These are phyloP conservation scores for Phytophthora constricta DNA, from an alignment of 352 stramenopile genomes.

Conservation along the genomic window DNA sequence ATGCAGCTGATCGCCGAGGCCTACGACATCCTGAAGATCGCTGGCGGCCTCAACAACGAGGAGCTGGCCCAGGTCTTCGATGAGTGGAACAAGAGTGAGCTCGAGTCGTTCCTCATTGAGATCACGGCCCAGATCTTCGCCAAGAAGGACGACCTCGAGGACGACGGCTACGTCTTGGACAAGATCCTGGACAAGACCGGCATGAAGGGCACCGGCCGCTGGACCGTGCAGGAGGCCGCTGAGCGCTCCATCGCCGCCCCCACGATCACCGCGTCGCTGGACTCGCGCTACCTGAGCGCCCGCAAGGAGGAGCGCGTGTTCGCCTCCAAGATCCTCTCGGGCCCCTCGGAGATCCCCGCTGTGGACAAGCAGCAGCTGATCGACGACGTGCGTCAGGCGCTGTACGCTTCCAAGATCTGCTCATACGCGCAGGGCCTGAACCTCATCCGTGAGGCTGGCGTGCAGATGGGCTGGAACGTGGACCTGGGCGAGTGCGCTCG, in stretches of 20 bases:
- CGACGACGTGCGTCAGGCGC: constrained; percentile 95
- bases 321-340: constrained; percentile 93
- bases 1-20: constrained; percentile 99
- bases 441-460: constrained; percentile 94
- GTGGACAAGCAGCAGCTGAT: constrained; percentile 96
- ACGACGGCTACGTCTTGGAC: constrained; percentile 91
- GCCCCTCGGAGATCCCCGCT: constrained; percentile 92
- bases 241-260: constrained; percentile 96
- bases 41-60: constrained; percentile 89
- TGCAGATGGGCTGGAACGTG: constrained; percentile 97
- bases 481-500: constrained; percentile 96
- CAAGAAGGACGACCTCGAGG: constrained; percentile 96
- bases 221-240: constrained; percentile 96
- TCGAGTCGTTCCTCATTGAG: constrained; percentile 98
- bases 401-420: constrained; percentile 99
- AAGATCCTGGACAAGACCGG: constrained; percentile 99
- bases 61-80: constrained; percentile 94
- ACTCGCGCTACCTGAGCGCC: constrained; percentile 95
- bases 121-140: constrained; percentile 98
- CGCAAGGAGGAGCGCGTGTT: constrained; percentile 96
- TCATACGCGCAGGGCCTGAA: constrained; percentile 98
- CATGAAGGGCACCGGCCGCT: constrained; percentile 99
- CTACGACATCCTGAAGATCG: constrained; percentile 97
- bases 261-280: constrained; percentile 98
- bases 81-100: constrained; percentile 97